Base-by-base conservation (phyloP, 768 basidiomycete genomes). In the Tulasnella sp. region DNA sequence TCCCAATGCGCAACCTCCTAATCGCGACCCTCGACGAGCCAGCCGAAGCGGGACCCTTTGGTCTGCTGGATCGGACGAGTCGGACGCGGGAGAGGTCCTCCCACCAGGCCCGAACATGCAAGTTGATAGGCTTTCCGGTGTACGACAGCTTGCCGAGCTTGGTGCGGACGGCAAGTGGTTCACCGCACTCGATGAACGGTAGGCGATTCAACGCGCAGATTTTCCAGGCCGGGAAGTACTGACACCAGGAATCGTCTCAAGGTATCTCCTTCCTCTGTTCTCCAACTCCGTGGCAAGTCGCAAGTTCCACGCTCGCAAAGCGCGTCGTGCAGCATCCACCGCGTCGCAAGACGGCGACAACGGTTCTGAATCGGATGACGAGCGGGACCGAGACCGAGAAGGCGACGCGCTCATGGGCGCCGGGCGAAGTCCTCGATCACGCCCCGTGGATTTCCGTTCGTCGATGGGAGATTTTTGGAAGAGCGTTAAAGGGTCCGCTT, bases 111-210 rank as follows among this genome's bases (percentile, higher is more conserved):
- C 39, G 39, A 79, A 56, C n/a, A 75, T 71, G 73, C 62, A 68
- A 34, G 62, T 34, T 12, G 62, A 68, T 18, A 68, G 62, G 62
- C 34, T 68, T 5, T 68, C 62, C 3, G 62, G 27, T 3, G 0
- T 19, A 80, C 40, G 80, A 75, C 81, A 42, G 81, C 82, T n/a
- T 44, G 82, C 86, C 16, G 62, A 68, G 62, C 62, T 68, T 27
- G 88, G 87, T 5, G 92, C 93, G 79, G 95, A 97, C 76, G 92
- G 94, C 39, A 94, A 94, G 84, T 98, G 96, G 96, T 98, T 98
- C 91, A 96, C 96, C 82, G 89, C 92, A 71, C 86, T 99, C 52
- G 97, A 99, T 85, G 96, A 99, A 86, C 89, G 95, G 81, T 77
- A 44, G 39, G 38, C 12, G 10, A 24, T 46, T 36, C 24, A 24